phyloP scores from a whole-genome alignment of 371 early-diverging fungal species.

The Mucor indicus region DNA sequence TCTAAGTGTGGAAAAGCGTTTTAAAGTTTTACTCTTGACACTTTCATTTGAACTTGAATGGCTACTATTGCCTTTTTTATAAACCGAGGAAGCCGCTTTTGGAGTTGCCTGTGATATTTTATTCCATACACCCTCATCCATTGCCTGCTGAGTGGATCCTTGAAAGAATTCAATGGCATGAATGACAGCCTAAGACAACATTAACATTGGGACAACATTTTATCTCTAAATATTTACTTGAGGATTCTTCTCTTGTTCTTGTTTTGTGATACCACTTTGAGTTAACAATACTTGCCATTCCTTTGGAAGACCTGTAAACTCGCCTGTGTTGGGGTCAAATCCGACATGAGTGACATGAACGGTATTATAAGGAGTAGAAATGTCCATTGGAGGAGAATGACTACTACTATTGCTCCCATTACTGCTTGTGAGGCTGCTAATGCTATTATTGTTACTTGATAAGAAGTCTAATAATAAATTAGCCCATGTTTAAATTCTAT shows the following conservation, averaged over 20 bases:
- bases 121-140: slow-evolving; percentile 72
- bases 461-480: slow-evolving; percentile 39
- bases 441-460: slow-evolving; percentile 1
- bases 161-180: slow-evolving; percentile 91
- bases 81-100: not conserved
- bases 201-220: not conserved
- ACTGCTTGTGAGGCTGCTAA: not conserved
- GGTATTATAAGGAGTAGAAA: slow-evolving; percentile 92
- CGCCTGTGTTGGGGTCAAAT: slow-evolving; percentile 79
- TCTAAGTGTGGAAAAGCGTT: slow-evolving; percentile 13
- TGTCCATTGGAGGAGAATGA: slow-evolving; percentile 56
- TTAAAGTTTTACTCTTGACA: slow-evolving; percentile 8
- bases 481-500: not conserved
- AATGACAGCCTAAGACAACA: slow-evolving; percentile 67
- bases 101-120: slow-evolving; percentile 64
- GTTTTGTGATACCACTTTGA: slow-evolving; percentile 88
- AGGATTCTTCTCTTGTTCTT: slow-evolving; percentile 91
- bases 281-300: slow-evolving; percentile 87
- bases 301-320: slow-evolving; percentile 87
- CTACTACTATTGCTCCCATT: not conserved
- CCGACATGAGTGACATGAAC: slow-evolving; percentile 92
- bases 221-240: slow-evolving; percentile 36
- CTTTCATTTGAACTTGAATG: not conserved
- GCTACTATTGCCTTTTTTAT: not conserved
- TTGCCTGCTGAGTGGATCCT: slow-evolving; percentile 37